Conservation (phyloP, 2,329 filamentous ascomycete species). For the Cladorrhinum sp. region DNA sequence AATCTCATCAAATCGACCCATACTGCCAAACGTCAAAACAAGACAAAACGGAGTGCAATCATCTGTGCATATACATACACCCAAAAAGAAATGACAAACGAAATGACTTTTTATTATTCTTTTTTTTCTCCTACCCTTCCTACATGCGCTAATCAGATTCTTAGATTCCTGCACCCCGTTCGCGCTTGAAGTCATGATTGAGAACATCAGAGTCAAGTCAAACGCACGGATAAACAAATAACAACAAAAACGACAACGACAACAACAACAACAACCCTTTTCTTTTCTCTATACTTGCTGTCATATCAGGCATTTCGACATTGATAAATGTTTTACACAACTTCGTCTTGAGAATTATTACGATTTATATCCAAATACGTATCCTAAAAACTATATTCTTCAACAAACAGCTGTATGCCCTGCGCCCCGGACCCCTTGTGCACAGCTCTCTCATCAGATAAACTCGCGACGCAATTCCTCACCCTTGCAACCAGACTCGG, state of each 20-base stretch:
- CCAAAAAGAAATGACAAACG: not conserved
- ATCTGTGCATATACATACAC: not conserved
- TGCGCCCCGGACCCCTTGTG: constrained; percentile 64
- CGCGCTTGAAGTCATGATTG: not conserved
- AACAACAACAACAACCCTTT: too few relatives aligned
- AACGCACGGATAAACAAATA: not conserved
- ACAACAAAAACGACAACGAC: too few relatives aligned
- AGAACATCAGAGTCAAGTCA: not conserved
- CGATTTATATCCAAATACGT: not conserved
- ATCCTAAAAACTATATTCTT: constrained; percentile 48
- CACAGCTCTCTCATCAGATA: constrained; percentile 61
- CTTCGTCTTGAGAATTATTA: not conserved
- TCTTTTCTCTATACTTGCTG: not conserved
- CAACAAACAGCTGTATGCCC: constrained; percentile 58
- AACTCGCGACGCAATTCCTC: constrained; percentile 52
- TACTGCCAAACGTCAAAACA: not conserved
- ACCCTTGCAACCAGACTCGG: constrained; percentile 51
- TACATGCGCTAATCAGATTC: not conserved
- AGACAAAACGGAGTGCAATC: not conserved
- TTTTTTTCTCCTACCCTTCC: not conserved
- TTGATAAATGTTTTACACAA: not conserved
- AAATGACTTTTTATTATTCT: not conserved
- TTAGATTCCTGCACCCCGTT: not conserved
- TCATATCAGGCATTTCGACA: not conserved
- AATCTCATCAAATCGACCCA: not conserved